These are phyloP conservation scores for Suillus lakei DNA, from an alignment of 768 basidiomycete species.

Conservation along the genomic window DNA sequence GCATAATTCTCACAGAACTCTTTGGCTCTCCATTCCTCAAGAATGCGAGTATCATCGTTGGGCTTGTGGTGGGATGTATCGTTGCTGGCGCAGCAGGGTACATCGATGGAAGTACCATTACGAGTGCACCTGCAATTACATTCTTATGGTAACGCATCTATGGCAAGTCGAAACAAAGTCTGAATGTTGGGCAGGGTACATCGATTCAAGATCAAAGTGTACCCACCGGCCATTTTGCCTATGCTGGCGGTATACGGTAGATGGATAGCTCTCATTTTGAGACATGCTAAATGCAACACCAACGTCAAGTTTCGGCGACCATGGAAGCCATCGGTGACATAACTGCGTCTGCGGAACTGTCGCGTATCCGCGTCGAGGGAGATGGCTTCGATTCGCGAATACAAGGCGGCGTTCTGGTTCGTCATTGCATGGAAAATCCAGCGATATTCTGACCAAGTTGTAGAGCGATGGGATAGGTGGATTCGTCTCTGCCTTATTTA, in stretches of 20 bases:
- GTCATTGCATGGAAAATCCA: constrained; percentile 13
- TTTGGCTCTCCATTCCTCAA: constrained; percentile 87
- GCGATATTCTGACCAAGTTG: not conserved
- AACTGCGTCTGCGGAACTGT: constrained; percentile 83
- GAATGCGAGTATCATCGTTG: constrained; percentile 78
- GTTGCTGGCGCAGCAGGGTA: constrained; percentile 82
- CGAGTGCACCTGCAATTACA: constrained; percentile 74
- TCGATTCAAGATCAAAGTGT: constrained; percentile 76
- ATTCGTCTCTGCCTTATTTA: constrained; percentile 79
- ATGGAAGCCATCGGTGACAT: constrained; percentile 90
- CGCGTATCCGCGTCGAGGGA: constrained; percentile 70
- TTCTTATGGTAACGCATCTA: constrained; percentile 64
- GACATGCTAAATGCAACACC: constrained; percentile 16
- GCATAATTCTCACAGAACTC: constrained; percentile 78
- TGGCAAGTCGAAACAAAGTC: not conserved
- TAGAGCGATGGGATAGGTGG: constrained; percentile 80
- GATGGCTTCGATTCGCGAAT: constrained; percentile 80
- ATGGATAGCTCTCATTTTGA: constrained; percentile 39
- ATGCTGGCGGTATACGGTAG: constrained; percentile 65
- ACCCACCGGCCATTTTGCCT: constrained; percentile 69
- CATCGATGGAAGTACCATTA: constrained; percentile 68
- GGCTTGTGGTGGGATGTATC: constrained; percentile 77
- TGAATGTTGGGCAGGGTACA: constrained; percentile 54
- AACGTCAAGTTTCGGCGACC: constrained; percentile 60
- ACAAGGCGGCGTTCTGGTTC: constrained; percentile 78